Percentiles rank a stretch among this genome's conserved stretches.
phyloP scores from a whole-genome alignment of 164 flowering plant species.

The Berberis thunbergii region DNA sequence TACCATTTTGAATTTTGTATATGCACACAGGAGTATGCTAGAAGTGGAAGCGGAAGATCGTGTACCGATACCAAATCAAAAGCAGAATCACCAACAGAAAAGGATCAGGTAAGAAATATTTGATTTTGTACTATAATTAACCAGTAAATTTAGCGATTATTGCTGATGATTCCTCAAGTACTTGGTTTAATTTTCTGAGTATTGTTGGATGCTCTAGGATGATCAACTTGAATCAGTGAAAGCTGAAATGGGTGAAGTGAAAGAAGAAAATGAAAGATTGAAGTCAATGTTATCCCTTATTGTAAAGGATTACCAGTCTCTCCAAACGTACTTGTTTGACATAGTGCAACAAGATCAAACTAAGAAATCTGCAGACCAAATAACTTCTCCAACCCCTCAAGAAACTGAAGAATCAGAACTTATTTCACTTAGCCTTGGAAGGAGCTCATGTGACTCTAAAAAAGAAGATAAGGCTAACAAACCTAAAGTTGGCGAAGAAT shows the following conservation, averaged over 20 bases:
- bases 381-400: slow-evolving; percentile 1
- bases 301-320: slow-evolving; percentile 51
- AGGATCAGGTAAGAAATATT: slow-evolving; percentile 9
- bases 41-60: slow-evolving; percentile 6
- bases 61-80: not conserved
- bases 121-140: too few relatives aligned
- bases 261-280: slow-evolving; percentile 64
- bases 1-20: too few relatives aligned
- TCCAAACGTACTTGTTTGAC: slow-evolving; percentile 37
- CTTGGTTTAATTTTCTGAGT: not conserved
- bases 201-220: not conserved
- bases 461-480: slow-evolving; percentile 26
- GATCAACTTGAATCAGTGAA: slow-evolving; percentile 37
- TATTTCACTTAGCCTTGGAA: slow-evolving; percentile 73
- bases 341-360: slow-evolving; percentile 27
- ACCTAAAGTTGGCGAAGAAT: slow-evolving; percentile 13
- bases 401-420: slow-evolving; percentile 43
- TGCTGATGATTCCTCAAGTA: not conserved
- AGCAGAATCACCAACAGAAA: slow-evolving; percentile 1
- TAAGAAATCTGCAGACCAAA: slow-evolving; percentile 13
- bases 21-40: not conserved
- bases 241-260: slow-evolving; percentile 62
- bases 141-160: too few relatives aligned
- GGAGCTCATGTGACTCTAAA: slow-evolving; percentile 22
- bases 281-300: slow-evolving; percentile 38